Base-by-base conservation (phyloP, 208 protist species). In the Trypanosomatidae sp. region DNA sequence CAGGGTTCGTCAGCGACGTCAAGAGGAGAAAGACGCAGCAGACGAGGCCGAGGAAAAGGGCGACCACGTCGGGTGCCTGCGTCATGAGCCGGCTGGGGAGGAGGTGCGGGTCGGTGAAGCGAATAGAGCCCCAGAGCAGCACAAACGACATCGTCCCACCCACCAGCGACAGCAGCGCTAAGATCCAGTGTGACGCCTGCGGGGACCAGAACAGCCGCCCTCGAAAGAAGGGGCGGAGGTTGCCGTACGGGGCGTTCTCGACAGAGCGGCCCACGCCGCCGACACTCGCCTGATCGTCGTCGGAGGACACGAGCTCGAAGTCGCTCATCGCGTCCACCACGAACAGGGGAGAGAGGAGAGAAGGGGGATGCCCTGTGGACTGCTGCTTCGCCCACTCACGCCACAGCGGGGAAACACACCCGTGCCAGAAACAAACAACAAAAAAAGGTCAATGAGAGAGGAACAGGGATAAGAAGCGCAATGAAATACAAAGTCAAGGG, bases 41-140 rank as follows among this genome's bases (percentile, higher is more conserved):
- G 39, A 56, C 25, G 3, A 80, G 10, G 7, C 47, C 47, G 28
- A 76, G 17, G 0, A 80, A 46, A 15, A 72, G 53, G 10, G 60
- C 76, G 33, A 80, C 19, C 0, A 76, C 22, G 17, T 76, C 70
- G 3, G 76, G 76, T 39, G 73, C 19, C 66, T 80, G 76, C 56
- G 69, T 80, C 76, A 80, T 80, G 41, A 36, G 46, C 12, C 58
- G 10, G 46, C 62, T 71, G 50, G 10, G 70, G 3, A 76, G 66
- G 6, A 80, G 49, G 36, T 53, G 9, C n/a, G 76, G 70, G 52
- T 68, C 19, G 22, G 76, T 76, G 70, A 76, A 80, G 62, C 76
- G 76, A 2, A 80, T 60, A n/a, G 76, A 80, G 8, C 76, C 76
- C 76, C 76, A 80, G 30, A 80, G 59, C 15, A 76, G n/a, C 70